Evolutionary conservation across 345 rosid genomes (phyloP).

Genomic region (Aegle marmelos): DNA sequence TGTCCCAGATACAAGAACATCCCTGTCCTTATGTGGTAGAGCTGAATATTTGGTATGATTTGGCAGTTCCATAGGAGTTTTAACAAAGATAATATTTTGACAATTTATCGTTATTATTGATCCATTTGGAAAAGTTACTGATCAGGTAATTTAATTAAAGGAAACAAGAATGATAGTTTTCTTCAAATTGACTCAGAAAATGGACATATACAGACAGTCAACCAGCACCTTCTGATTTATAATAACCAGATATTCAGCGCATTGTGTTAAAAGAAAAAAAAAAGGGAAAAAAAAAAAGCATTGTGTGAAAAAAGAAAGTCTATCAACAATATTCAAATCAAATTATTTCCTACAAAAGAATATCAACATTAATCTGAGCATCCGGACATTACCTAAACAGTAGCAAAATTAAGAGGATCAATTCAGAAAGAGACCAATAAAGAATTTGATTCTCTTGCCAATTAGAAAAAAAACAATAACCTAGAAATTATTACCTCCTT

Average conservation of each 20-base stretch:
- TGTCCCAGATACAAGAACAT: neutral
- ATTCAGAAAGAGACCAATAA: conserved; percentile 1
- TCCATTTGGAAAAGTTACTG: neutral
- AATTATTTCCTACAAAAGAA: neutral
- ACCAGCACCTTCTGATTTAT: neutral
- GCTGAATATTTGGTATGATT: neutral
- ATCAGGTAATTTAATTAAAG: neutral
- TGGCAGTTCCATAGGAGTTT: neutral
- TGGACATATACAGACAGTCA: neutral
- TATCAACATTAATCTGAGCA: neutral
- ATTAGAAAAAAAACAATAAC: neutral
- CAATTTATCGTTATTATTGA: neutral
- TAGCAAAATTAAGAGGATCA: neutral
- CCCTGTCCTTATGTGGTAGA: neutral
- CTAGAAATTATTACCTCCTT: conserved; percentile 48
- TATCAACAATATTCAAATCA: neutral
- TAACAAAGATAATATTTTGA: neutral
- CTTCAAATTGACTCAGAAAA: neutral
- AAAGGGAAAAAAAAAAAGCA: too few relatives aligned
- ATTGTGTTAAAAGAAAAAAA: too few relatives aligned
- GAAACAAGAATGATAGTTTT: neutral
- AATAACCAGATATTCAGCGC: neutral
- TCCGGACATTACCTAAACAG: conserved; percentile 1
- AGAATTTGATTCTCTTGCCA: conserved; percentile 33
- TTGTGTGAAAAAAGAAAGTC: neutral